Base-by-base conservation (phyloP, 192 early-diverging fungal species). In the Chytriomyces sp. region DNA sequence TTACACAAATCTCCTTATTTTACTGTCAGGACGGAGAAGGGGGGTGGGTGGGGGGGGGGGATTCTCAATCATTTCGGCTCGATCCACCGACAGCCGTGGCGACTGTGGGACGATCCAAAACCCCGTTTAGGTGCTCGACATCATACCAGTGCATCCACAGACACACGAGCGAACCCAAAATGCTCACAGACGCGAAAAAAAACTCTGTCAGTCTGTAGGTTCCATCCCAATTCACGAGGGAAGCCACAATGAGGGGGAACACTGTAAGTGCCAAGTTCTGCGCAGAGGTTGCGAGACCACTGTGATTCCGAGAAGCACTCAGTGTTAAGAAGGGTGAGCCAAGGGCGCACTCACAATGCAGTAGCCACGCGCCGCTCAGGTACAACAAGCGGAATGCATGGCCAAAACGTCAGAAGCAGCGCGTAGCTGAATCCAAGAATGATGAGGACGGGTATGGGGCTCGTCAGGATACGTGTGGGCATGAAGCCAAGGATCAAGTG, bases 181-280 rank as follows among this genome's bases (percentile, higher is more conserved):
- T 22, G 7, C 65, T 56, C 28, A 73, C 74, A 7, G 44, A 19
- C 14, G 63, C 72, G 63, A 82, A 82, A 59, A 82, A 82, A 38
- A 77, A 10, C 55, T 83, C 82, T 8, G 78, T 69, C 37, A 37
- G 19, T 36, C 37, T 28, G 62, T 77, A 83, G 3, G 80, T 76
- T 17, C 70, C 56, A 55, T 87, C 86, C 26, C 38, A 28, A 3
- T 59, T 76, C 72, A 80, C 77, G 5, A 87, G 73, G n/a, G 52
- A 56, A 1, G 84, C 87, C 5, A 89, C 87, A 8, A 86, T 59
- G 33, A 88, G 59, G 12, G 88, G 88, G 53, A 87, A 81, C 3
- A 89, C 39, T 3, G 81, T 76, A n/a, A 85, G 75, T 0, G 83
- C 79, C 5, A 81, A 33, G 60, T 88, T 89, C 39, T 79, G 70